A percentile compares a stretch with the other conserved stretches of the same genome.
Evolutionary conservation across 2,329 filamentous ascomycete genomes (phyloP).

Genomic region (Sporothrix inflata): DNA sequence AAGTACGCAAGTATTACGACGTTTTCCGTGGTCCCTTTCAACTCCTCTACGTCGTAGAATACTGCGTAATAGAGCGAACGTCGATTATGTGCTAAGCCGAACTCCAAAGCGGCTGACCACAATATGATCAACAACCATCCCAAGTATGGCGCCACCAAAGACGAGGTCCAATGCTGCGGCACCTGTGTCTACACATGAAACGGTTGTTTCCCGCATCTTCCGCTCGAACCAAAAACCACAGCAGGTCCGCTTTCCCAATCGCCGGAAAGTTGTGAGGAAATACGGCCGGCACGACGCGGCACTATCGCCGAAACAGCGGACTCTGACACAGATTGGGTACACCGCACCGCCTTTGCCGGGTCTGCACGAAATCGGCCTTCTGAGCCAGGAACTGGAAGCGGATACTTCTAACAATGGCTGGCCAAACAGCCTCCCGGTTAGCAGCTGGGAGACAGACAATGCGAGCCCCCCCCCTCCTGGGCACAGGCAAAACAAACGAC

Average conservation of each 20-base stretch:
- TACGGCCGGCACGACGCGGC: constrained; percentile 36
- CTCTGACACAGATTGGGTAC: constrained; percentile 43
- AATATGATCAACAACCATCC: not conserved
- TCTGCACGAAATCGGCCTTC: constrained; percentile 26
- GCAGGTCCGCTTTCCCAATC: constrained; percentile 41
- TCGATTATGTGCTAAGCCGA: not conserved
- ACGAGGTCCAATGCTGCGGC: constrained; percentile 31
- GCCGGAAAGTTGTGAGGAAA: constrained; percentile 37
- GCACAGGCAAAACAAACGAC: constrained; percentile 33
- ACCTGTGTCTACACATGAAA: not conserved
- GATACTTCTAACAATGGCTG: not conserved
- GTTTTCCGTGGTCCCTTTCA: no score
- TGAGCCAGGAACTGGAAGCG: not conserved
- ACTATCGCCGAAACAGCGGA: constrained; percentile 39
- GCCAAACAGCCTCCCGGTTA: not conserved
- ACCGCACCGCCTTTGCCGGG: constrained; percentile 25
- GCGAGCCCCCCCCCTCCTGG: not conserved
- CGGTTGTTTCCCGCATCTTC: constrained; percentile 34
- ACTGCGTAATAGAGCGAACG: not conserved
- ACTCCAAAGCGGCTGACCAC: not conserved
- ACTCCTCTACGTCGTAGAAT: no score
- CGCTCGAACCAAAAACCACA: constrained; percentile 36
- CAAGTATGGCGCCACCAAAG: constrained; percentile 24
- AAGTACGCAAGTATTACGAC: no score
- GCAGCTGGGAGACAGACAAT: not conserved